These are phyloP conservation scores for Krasilnikovozyma curviuscula DNA, from an alignment of 768 basidiomycete species.

Conservation along the genomic window DNA sequence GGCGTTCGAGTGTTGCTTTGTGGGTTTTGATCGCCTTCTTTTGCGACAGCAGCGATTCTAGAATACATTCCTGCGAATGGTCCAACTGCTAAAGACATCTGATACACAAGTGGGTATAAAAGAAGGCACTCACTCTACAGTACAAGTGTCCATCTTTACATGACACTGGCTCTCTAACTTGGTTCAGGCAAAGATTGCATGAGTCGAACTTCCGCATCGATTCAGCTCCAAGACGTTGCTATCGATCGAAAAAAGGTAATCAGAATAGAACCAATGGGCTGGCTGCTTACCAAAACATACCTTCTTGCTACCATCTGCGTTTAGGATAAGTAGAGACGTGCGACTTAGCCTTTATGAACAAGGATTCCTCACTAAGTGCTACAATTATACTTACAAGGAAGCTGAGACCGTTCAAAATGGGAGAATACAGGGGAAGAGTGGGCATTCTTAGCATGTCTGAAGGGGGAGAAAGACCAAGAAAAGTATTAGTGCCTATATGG, in stretches of 20 bases:
- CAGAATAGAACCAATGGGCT: conserved; percentile 4
- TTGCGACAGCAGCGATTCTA: conserved; percentile 51
- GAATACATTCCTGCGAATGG: conserved; percentile 47
- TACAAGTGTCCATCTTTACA: conserved; percentile 78
- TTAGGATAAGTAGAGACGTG: too few species aligned
- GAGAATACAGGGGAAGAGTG: background rate
- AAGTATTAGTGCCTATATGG: too few species aligned
- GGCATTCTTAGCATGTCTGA: conserved; percentile 10
- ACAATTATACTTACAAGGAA: background rate
- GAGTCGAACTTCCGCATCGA: conserved; percentile 83
- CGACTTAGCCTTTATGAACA: background rate
- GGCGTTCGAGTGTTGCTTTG: conserved; percentile 51
- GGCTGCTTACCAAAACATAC: conserved; percentile 27
- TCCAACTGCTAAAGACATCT: background rate
- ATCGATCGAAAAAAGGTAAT: conserved; percentile 7
- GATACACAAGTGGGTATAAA: background rate
- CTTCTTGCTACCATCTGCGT: conserved; percentile 54
- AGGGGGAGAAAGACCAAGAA: too few species aligned
- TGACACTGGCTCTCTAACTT: conserved; percentile 61
- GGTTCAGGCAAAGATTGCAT: conserved; percentile 69
- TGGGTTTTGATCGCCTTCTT: conserved; percentile 86
- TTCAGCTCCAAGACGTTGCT: conserved; percentile 51
- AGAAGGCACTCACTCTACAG: conserved; percentile 38
- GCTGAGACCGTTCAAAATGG: background rate
- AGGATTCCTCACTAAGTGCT: background rate